Evolutionary conservation across 768 basidiomycete genomes (phyloP).

Genomic region (Suillus weaverae): DNA sequence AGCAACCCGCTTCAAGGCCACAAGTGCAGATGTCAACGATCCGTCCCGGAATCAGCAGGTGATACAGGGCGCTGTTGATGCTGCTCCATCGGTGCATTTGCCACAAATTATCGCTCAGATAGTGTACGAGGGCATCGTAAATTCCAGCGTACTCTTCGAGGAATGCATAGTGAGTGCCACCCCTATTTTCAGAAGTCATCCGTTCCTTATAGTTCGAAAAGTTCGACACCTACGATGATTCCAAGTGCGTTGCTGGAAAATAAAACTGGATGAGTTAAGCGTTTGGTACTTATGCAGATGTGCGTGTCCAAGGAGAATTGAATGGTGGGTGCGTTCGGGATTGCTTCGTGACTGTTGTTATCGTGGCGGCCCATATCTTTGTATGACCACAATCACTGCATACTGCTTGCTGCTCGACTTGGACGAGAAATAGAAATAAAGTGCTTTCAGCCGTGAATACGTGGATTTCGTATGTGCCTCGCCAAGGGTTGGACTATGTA

Average conservation of each 20-base stretch:
- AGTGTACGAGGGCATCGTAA: slow-evolving; percentile 21
- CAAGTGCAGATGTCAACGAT: slow-evolving; percentile 10
- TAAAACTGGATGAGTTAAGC: not conserved
- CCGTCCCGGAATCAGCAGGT: slow-evolving; percentile 19
- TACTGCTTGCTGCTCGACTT: not conserved
- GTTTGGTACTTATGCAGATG: not conserved
- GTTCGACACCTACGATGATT: not conserved
- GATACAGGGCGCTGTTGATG: slow-evolving; percentile 20
- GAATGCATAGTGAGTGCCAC: slow-evolving; percentile 21
- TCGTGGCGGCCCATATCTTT: not conserved
- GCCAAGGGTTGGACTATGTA: not conserved
- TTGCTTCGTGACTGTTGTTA: too few relatives aligned
- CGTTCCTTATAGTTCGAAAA: not conserved
- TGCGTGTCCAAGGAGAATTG: not conserved
- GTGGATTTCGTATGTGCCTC: not conserved
- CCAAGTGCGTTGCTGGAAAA: not conserved
- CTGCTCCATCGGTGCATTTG: slow-evolving; percentile 18
- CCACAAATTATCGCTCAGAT: slow-evolving; percentile 24
- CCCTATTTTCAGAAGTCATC: too few relatives aligned
- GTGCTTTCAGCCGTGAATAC: not conserved
- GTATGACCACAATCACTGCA: not conserved
- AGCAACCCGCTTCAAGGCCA: slow-evolving; percentile 28
- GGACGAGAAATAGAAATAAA: not conserved
- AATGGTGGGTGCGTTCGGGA: too few relatives aligned
- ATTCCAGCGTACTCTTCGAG: slow-evolving; percentile 24